phyloP scores from a whole-genome alignment of 2,329 filamentous ascomycete species.

The Madurella fahalii region DNA sequence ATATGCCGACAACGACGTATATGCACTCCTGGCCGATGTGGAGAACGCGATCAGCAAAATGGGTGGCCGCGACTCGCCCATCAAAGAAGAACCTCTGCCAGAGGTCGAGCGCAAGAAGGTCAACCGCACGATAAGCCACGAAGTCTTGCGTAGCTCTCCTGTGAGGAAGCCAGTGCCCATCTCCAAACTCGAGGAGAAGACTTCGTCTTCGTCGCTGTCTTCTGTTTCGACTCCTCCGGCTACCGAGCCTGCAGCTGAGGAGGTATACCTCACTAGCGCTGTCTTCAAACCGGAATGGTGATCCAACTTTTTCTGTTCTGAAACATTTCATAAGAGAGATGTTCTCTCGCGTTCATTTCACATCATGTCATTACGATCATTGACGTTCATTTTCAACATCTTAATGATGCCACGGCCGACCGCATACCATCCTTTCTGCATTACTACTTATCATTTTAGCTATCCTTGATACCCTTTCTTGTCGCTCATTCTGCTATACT shows the following conservation, averaged over 20 bases:
- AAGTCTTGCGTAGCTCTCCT: constrained; percentile 41
- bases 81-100: constrained; percentile 26
- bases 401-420: constrained; percentile 21
- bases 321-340: not conserved
- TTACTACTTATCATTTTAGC: not conserved
- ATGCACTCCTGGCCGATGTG: constrained; percentile 62
- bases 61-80: constrained; percentile 33
- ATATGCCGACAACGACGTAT: constrained; percentile 65
- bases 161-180: constrained; percentile 31
- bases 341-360: not conserved
- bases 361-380: constrained; percentile 9
- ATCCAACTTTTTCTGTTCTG: constrained; percentile 1
- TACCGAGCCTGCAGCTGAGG: constrained; percentile 27
- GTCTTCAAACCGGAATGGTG: constrained; percentile 22
- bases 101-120: constrained; percentile 37
- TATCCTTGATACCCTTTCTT: constrained; percentile 24
- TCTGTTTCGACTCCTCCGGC: constrained; percentile 13
- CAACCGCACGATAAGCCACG: constrained; percentile 49
- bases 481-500: constrained; percentile 18
- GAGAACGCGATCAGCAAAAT: constrained; percentile 55
- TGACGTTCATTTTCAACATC: constrained; percentile 11
- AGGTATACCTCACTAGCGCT: constrained; percentile 42
- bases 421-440: constrained; percentile 18
- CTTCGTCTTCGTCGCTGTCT: constrained; percentile 21
- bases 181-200: constrained; percentile 21